Conservation (phyloP, 2,329 filamentous ascomycete species). For the Fonsecaea pedrosoi region DNA sequence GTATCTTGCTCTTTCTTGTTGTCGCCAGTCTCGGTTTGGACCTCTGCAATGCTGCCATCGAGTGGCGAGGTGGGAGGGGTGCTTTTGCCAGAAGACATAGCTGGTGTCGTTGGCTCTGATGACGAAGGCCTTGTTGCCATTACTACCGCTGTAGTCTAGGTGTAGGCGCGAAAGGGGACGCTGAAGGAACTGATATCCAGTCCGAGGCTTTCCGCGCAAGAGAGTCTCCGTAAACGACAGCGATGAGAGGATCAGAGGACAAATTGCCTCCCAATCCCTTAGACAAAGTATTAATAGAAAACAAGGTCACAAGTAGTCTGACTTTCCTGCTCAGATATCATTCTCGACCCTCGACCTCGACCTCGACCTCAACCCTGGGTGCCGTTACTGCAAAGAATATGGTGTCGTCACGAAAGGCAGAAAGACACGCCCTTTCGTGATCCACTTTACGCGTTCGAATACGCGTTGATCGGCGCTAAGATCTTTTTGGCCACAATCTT, state of each 20-base stretch:
- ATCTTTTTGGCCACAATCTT: background rate
- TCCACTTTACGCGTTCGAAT: slow-evolving; percentile 3
- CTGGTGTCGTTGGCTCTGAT: slow-evolving; percentile 21
- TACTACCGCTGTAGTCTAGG: background rate
- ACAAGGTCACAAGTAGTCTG: background rate
- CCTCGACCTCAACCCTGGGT: background rate
- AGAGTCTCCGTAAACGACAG: slow-evolving; percentile 16
- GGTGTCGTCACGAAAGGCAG: slow-evolving; percentile 23
- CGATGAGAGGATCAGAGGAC: background rate
- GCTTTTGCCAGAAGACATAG: slow-evolving; percentile 29
- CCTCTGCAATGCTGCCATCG: slow-evolving; percentile 9
- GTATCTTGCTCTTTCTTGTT: slow-evolving; percentile 18
- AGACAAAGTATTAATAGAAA: background rate
- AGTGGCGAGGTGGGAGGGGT: slow-evolving; percentile 29
- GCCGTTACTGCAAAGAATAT: slow-evolving; percentile 4
- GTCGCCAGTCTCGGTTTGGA: slow-evolving; percentile 5
- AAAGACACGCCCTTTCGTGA: slow-evolving; percentile 18
- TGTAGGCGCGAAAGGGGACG: background rate
- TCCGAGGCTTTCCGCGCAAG: background rate
- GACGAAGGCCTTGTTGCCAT: slow-evolving; percentile 25
- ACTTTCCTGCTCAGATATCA: background rate
- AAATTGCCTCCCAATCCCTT: background rate
- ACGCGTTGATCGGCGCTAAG: slow-evolving; percentile 19
- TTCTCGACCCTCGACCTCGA: background rate
- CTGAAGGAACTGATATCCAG: background rate